Evolutionary conservation across 2,329 filamentous ascomycete genomes (phyloP), one percentile per base, ranked within the genome.

Genomic region (Talaromyces atroroseus): DNA sequence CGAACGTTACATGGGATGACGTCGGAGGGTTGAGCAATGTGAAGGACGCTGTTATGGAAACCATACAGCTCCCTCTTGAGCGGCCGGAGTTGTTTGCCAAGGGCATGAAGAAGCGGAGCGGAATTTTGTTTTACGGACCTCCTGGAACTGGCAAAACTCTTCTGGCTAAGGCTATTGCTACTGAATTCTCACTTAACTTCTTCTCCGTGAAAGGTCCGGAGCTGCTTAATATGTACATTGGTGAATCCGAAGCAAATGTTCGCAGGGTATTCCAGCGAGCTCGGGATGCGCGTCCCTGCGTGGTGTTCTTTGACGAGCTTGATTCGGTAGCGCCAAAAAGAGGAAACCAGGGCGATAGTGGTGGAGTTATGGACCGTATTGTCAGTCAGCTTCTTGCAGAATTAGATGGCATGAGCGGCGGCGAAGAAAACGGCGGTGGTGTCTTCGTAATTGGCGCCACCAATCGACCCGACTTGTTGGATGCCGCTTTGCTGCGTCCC

Each of bases 81-180:
- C 82, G 92, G 10, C 92, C 92, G 0, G 94, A 97, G 71, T 81
- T 97, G 1, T 97, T 97, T 66, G 92, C 92, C 32, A 95, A 92
- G 77, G 94, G 92, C 50, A 94, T 97, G 88, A 96, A 96, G 81
- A 97, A 97, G 77, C 86, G 92, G 44, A 95, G 92, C 70, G 94
- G 94, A 88, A 94, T 99, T 60, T 82, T 99, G 64, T 99, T 99
- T 81, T 99, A 96, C 70, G 95, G 94, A 60, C 94, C 95, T 58
- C 94, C 94, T 63, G 94, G 94, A 90, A 99, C 94, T 67, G 94
- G 94, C 90, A 99, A 99, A 83, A 99, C 94, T 52, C 84, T 99
- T 76, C 89, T 99, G 77, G 94, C 94, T 70, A 99, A 99, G 82
- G 94, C 94, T 67, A 95, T 99, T 66, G 94, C 94, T 74, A 99